Evolutionary conservation across 805 yeast species (phyloP), one percentile per base, ranked within the genome.

Genomic region (Zygotorulaspora sp.): DNA sequence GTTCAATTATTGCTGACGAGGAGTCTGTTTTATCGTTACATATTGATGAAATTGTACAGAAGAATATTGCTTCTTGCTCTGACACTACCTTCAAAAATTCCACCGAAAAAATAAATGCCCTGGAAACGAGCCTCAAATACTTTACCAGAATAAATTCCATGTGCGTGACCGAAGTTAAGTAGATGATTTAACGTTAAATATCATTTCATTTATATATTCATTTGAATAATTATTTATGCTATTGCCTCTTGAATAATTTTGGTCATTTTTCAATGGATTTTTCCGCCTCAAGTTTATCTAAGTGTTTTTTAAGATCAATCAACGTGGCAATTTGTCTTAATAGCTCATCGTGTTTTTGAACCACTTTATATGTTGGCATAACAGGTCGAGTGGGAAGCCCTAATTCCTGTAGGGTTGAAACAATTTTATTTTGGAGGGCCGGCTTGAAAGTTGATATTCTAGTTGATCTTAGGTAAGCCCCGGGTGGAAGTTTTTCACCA

Each of bases 271-370:
- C 61, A 39, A 80, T 67, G 21, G 70, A 67, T 25, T 75, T 71
- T 49, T 90, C 97, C 2, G 94, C 80, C 45, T 85, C 89, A 10
- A 89, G 66, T 62, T 87, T 88, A 59, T 92, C 98, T 14, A 78
- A 77, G 40, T 86, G 95, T 57, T 78, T 82, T 64, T 90, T 90
- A 11, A 89, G 69, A 38, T 92, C 97, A 38, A 89, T 67, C 45
- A 90, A 66, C 2, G 81, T 73, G 9, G 78, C 78, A 20, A 86
- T 83, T 0, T 80, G 68, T 46, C 80, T 78, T 33, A 83, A 70
- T 36, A 92, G 62, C 40, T 77, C 77, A 50, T 90, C 97, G 55
- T 83, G 88, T 52, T 77, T 78, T 5, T 79, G 71, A 62, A 86
- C 75, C 1, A 89, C 87, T 36, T 71, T 77, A 23, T 81, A 77